Evolutionary conservation across 768 basidiomycete genomes (phyloP).

Genomic region (Infundibulicybe gibba): DNA sequence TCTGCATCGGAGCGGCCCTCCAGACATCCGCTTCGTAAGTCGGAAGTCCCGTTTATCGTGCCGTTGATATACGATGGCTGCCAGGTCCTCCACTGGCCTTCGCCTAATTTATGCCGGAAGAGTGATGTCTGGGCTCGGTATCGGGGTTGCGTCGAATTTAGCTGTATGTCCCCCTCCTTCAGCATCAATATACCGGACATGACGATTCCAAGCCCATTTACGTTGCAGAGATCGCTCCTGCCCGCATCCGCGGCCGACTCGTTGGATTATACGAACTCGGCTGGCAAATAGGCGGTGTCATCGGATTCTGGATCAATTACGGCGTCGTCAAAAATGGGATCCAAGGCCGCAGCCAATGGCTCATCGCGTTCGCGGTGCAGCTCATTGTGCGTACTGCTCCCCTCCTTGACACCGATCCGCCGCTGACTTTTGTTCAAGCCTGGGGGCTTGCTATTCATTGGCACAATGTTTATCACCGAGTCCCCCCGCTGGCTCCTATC

Average conservation of each 20-base stretch:
- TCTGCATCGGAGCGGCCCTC: slow-evolving; percentile 34
- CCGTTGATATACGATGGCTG: background rate
- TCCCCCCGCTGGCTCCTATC: slow-evolving; percentile 35
- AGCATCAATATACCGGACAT: background rate
- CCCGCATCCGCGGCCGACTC: slow-evolving; percentile 41
- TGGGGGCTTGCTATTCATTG: slow-evolving; percentile 27
- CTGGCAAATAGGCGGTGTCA: slow-evolving; percentile 44
- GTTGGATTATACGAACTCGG: slow-evolving; percentile 47
- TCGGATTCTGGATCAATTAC: slow-evolving; percentile 37
- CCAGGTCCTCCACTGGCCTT: slow-evolving; percentile 25
- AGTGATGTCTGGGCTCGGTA: slow-evolving; percentile 35
- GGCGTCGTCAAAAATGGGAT: slow-evolving; percentile 25
- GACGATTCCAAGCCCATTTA: slow-evolving; percentile 27
- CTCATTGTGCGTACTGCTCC: slow-evolving; percentile 21
- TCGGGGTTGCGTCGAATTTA: slow-evolving; percentile 33
- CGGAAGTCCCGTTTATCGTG: background rate
- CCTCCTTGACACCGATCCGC: background rate
- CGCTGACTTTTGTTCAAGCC: slow-evolving; percentile 16
- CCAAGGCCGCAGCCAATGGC: slow-evolving; percentile 28
- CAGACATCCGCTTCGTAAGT: slow-evolving; percentile 28
- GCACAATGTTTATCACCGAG: slow-evolving; percentile 26
- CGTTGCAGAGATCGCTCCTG: slow-evolving; percentile 41
- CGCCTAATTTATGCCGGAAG: slow-evolving; percentile 39
- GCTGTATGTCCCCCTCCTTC: slow-evolving; percentile 16
- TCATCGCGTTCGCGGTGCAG: slow-evolving; percentile 34